phyloP scores from a whole-genome alignment of 257 asterid species.

The Prunella vulgaris region DNA sequence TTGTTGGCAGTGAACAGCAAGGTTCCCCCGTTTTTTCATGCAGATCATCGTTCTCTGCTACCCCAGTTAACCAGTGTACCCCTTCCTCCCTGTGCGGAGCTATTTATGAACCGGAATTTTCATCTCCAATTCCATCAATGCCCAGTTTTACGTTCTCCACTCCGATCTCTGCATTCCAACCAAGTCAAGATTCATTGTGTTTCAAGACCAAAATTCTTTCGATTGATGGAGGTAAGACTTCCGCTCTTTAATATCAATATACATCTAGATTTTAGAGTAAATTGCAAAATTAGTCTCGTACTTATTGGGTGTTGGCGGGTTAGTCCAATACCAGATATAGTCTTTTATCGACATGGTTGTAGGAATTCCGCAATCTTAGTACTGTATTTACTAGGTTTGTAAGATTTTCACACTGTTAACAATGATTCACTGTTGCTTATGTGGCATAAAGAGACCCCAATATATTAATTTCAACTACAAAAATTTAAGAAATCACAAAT shows the following conservation, averaged over 20 bases:
- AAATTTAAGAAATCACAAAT: no score
- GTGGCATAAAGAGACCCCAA: no score
- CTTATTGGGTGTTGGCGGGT: no score
- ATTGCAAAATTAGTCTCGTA: no score
- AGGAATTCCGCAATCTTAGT: no score
- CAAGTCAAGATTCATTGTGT: constrained; percentile 22
- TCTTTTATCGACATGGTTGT: no score
- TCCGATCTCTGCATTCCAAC: constrained; percentile 29
- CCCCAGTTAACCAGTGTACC: constrained; percentile 18
- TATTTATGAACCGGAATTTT: constrained; percentile 31
- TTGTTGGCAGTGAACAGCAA: constrained; percentile 22
- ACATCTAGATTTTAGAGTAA: background rate
- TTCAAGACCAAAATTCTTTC: constrained; percentile 25
- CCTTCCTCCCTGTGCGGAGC: constrained; percentile 29
- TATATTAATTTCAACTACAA: no score
- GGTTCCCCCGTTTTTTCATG: constrained; percentile 47
- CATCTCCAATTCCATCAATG: constrained; percentile 51
- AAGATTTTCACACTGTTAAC: no score
- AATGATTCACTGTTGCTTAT: no score
- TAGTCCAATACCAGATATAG: no score
- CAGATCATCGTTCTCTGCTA: constrained; percentile 49
- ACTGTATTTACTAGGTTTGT: no score
- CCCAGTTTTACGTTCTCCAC: constrained; percentile 59
- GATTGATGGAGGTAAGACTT: constrained; percentile 32
- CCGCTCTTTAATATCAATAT: background rate